Evolutionary conservation across 306 rosid species (phyloP), one percentile per base, ranked within the genome.

Genomic region (Medicago ruthenica): DNA sequence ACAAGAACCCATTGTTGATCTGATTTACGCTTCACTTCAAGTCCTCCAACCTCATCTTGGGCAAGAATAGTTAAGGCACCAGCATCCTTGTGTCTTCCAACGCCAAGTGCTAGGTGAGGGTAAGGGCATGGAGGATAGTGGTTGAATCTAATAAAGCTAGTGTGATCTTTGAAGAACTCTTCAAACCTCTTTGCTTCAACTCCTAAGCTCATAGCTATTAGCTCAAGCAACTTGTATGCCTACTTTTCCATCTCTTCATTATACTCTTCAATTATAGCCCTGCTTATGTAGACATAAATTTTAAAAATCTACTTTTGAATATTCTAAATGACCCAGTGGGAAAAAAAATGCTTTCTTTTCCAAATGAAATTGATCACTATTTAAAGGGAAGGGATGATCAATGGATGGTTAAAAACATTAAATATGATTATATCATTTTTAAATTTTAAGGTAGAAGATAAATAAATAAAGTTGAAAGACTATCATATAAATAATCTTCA

Each of bases 1-100:
- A 92, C 92, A 1, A 39, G 75, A 48, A 87, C 45, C 96, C 96
- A 92, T 41, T 87, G 79, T 42, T 87, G 91, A 71, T 93, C 91
- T 0, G 81, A 5, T 78, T 84, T 89, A 4, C 85, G 70, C 74
- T 64, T 88, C 8, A 93, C 94, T 55, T 93, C 75, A 77, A 93
- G 71, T 1, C 98, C 98, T 14, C 82, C 92, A 12, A 90, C 92
- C 0, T 84, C 86, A 39, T 92, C 96, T 61, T 88, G 91, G 0
- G 89, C 87, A 1, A 90, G 91, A 24, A 90, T 67, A 0, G 92
- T 90, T 18, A 93, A 71, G 42, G 73, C 87, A 0, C 92, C 85
- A 4, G 68, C 11, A 31, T 90, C 98, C 65, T 82, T 90, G 51
- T 92, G 96, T 42, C 82, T 84, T 7, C 93, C 92, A 11, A 81